Conservation (phyloP, 495 filamentous ascomycete species). For the Neurospora pannonica region DNA sequence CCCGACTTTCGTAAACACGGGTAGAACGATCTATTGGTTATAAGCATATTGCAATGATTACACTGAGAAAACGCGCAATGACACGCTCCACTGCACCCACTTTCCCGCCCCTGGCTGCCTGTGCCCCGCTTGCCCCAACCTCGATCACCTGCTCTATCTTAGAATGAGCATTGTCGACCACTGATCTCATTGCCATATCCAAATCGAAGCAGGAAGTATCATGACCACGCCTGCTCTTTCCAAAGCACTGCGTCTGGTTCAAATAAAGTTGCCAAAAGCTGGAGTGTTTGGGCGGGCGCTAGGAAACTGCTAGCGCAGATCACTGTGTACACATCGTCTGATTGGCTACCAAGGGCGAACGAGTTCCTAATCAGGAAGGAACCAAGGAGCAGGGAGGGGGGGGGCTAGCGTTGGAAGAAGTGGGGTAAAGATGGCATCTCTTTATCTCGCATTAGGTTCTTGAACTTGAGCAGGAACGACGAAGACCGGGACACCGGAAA, state of each 20-base stretch:
- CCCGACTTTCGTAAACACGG: neutral
- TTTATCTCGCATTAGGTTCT: neutral
- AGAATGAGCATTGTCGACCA: neutral
- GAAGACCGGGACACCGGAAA: no score
- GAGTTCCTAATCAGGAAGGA: conserved; percentile 22
- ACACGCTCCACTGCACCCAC: neutral
- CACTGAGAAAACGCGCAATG: neutral
- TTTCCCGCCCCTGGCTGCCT: neutral
- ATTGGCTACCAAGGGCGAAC: conserved; percentile 9
- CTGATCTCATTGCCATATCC: neutral
- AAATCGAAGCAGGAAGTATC: neutral
- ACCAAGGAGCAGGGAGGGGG: neutral
- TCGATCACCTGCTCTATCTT: neutral
- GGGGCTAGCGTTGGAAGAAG: neutral
- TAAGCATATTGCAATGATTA: neutral
- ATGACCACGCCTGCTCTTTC: neutral
- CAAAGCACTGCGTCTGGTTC: neutral
- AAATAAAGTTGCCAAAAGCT: neutral
- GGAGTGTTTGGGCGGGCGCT: neutral
- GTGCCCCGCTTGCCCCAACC: neutral
- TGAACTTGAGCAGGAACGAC: neutral
- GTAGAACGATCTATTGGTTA: neutral
- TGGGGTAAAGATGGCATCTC: neutral
- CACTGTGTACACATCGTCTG: neutral
- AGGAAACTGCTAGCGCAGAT: neutral